Evolutionary conservation across 495 filamentous ascomycete species (phyloP).

Genomic region (Podospora tetraspora): DNA sequence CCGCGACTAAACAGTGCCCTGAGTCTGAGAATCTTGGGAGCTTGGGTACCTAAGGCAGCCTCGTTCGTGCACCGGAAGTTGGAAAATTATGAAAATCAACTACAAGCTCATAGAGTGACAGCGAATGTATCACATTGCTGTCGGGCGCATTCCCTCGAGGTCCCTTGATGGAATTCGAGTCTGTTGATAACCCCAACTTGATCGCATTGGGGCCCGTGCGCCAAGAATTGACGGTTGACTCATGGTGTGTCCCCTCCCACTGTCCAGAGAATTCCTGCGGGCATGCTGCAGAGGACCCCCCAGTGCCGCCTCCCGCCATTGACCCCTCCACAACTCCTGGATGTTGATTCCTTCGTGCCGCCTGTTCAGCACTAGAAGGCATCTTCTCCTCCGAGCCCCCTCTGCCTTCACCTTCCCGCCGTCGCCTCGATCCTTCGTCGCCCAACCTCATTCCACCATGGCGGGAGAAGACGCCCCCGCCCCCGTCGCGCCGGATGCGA

Average conservation of each 20-base stretch:
- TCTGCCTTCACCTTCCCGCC: slow-evolving; percentile 16
- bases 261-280: slow-evolving; percentile 20
- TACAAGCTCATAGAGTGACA: neutral
- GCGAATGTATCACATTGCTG: neutral
- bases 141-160: neutral
- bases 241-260: slow-evolving; percentile 6
- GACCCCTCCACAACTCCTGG: slow-evolving; percentile 27
- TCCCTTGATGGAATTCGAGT: neutral
- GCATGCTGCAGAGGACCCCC: slow-evolving; percentile 14
- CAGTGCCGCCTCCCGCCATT: slow-evolving; percentile 19
- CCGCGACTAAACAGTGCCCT: neutral
- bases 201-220: neutral
- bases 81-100: neutral
- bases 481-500: slow-evolving; percentile 18
- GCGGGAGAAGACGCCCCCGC: slow-evolving; percentile 16
- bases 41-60: neutral
- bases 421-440: slow-evolving; percentile 21
- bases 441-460: slow-evolving; percentile 19
- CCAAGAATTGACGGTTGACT: slow-evolving; percentile 4
- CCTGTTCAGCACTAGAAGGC: slow-evolving; percentile 26
- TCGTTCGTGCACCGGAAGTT: neutral
- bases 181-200: neutral
- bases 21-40: neutral
- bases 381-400: slow-evolving; percentile 23
- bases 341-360: slow-evolving; percentile 30